A percentile compares a stretch with the other conserved stretches of the same genome.
These are phyloP conservation scores for Monilinia fructigena DNA, from an alignment of 2,329 filamentous ascomycete species.

Conservation along the genomic window DNA sequence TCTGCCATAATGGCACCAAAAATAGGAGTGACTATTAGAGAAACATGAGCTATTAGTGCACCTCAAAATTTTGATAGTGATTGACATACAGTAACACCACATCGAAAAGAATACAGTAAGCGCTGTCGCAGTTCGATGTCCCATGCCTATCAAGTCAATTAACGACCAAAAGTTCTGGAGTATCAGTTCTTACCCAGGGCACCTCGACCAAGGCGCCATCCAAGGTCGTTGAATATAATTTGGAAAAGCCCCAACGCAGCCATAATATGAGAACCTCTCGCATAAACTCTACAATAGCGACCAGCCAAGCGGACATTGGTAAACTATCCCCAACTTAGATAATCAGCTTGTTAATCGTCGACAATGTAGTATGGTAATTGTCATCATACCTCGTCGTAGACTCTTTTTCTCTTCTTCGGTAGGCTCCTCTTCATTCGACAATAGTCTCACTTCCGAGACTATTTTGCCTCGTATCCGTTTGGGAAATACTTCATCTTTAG, in stretches of 20 bases:
- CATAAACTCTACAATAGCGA: slow-evolving; percentile 20
- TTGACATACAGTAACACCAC: slow-evolving; percentile 49
- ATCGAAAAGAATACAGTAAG: slow-evolving; percentile 52
- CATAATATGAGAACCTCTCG: slow-evolving; percentile 58
- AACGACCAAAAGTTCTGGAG: background rate
- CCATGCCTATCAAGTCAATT: slow-evolving; percentile 43
- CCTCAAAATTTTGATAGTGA: background rate
- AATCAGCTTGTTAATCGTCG: background rate
- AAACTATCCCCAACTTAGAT: slow-evolving; percentile 19
- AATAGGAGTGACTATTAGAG: slow-evolving; percentile 36
- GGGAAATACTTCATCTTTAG: slow-evolving; percentile 1
- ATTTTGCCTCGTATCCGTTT: background rate
- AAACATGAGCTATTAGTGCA: background rate
- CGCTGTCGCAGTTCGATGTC: slow-evolving; percentile 54
- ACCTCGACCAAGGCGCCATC: slow-evolving; percentile 39
- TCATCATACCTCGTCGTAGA: slow-evolving; percentile 6
- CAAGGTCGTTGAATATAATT: slow-evolving; percentile 57
- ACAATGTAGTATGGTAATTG: background rate
- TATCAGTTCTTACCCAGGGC: slow-evolving; percentile 43
- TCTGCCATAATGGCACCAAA: slow-evolving; percentile 51
- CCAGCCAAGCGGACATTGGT: slow-evolving; percentile 21
- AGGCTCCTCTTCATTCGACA: background rate
- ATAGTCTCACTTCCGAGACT: background rate
- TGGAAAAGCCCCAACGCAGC: slow-evolving; percentile 59
- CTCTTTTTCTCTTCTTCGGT: slow-evolving; percentile 6